These are phyloP conservation scores for Stagonosporopsis vannaccii DNA, from an alignment of 2,329 filamentous ascomycete species.

Conservation along the genomic window DNA sequence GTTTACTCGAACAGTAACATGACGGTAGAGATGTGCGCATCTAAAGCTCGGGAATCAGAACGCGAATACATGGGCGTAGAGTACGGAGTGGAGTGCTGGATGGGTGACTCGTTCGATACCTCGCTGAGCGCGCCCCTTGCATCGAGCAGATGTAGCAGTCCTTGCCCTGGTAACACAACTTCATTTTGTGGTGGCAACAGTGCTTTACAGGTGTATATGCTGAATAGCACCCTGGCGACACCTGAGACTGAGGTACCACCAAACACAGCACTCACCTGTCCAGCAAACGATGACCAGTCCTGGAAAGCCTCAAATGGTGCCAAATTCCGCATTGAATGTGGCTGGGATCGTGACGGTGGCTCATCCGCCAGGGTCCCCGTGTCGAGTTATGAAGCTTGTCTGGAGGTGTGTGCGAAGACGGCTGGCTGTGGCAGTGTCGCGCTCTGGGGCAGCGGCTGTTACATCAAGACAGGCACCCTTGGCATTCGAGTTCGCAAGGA, in stretches of 20 bases:
- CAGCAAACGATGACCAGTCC: not conserved
- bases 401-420: constrained; percentile 7
- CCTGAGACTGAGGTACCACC: not conserved
- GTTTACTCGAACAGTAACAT: constrained; percentile 7
- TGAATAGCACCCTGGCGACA: constrained; percentile 9
- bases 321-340: constrained; percentile 9
- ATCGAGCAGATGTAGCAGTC: constrained; percentile 4
- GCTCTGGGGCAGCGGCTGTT: constrained; percentile 4
- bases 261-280: constrained; percentile 1
- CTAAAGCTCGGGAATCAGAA: not conserved
- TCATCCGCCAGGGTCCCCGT: constrained; percentile 1
- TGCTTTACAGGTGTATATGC: constrained; percentile 12
- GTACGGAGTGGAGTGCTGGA: constrained; percentile 12
- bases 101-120: constrained; percentile 9
- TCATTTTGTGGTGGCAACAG: constrained; percentile 2
- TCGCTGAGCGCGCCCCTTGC: not conserved
- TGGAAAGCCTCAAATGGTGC: constrained; percentile 5
- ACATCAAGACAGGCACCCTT: constrained; percentile 13
- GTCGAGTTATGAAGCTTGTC: constrained; percentile 1
- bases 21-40: constrained; percentile 10
- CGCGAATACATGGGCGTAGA: constrained; percentile 12
- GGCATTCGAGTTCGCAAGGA: constrained; percentile 5
- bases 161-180: constrained; percentile 5
- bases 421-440: constrained; percentile 10
- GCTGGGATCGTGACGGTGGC: constrained; percentile 11